Conservation (phyloP, 2,329 filamentous ascomycete species). For the Aspergillus phoenicis region DNA sequence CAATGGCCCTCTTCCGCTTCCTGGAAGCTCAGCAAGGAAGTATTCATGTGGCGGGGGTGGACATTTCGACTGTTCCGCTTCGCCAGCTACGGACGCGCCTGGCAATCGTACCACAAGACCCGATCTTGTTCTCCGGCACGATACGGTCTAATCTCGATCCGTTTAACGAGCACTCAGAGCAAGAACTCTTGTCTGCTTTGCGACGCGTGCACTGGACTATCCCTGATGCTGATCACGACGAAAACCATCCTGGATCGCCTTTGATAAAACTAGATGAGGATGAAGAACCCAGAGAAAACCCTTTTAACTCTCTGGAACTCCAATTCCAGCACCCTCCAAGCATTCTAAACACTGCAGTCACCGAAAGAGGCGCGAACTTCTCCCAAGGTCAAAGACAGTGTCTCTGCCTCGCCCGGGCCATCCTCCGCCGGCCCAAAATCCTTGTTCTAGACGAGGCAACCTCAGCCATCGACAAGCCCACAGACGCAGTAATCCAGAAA, state of each 20-base stretch:
- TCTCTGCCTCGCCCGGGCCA: constrained; percentile 39
- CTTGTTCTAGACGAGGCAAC: constrained; percentile 81
- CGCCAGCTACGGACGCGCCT: constrained; percentile 68
- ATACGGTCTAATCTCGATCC: constrained; percentile 75
- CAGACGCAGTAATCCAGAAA: constrained; percentile 71
- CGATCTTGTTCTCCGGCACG: constrained; percentile 77
- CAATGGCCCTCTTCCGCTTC: constrained; percentile 28
- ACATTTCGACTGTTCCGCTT: constrained; percentile 50
- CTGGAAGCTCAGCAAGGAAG: constrained; percentile 21
- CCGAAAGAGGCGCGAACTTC: constrained; percentile 69
- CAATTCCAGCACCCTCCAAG: neutral
- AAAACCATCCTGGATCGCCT: neutral
- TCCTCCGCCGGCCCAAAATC: constrained; percentile 70
- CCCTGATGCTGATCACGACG: neutral
- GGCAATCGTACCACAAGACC: constrained; percentile 80
- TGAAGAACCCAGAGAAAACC: neutral
- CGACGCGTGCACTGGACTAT: constrained; percentile 64
- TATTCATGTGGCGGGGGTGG: constrained; percentile 27
- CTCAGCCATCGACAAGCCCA: constrained; percentile 73
- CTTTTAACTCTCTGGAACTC: neutral
- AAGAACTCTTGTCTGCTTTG: constrained; percentile 67
- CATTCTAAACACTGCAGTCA: constrained; percentile 55
- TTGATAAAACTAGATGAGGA: neutral
- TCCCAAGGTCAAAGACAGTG: constrained; percentile 29
- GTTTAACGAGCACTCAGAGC: constrained; percentile 69